Percentiles rank a stretch among this genome's conserved stretches.
Conservation (phyloP, 2,329 filamentous ascomycete genomes). For the Aureobasidium leucospermi region DNA sequence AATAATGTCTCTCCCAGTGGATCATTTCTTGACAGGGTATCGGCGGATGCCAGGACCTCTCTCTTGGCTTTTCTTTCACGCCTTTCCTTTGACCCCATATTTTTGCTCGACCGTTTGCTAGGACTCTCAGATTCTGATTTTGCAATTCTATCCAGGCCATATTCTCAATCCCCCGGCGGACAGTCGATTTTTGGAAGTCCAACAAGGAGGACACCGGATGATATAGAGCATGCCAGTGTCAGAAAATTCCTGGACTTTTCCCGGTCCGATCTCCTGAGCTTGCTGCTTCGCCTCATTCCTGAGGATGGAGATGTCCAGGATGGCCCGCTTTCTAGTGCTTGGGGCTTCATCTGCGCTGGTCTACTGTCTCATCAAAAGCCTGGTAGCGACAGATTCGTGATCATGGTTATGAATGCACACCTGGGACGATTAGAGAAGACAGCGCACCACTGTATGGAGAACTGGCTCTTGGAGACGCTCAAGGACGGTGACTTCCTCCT, state of each 20-base stretch:
- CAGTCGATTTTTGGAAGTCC: slow-evolving; percentile 35
- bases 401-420: slow-evolving; percentile 82
- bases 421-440: slow-evolving; percentile 82
- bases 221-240: slow-evolving; percentile 55
- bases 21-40: slow-evolving; percentile 59
- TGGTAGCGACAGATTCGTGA: slow-evolving; percentile 71
- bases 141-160: slow-evolving; percentile 29
- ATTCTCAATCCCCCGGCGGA: not conserved
- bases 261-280: slow-evolving; percentile 74
- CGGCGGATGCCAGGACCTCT: slow-evolving; percentile 64
- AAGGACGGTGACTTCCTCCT: slow-evolving; percentile 88
- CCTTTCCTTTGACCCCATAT: slow-evolving; percentile 79
- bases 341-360: slow-evolving; percentile 80
- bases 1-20: slow-evolving; percentile 24
- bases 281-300: slow-evolving; percentile 59
- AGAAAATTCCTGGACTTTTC: slow-evolving; percentile 84
- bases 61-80: slow-evolving; percentile 74
- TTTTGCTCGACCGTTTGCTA: slow-evolving; percentile 74
- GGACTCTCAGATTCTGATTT: slow-evolving; percentile 70
- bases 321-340: slow-evolving; percentile 56
- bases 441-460: slow-evolving; percentile 80
- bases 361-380: slow-evolving; percentile 71
- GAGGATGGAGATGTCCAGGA: not conserved
- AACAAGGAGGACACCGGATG: slow-evolving; percentile 42
- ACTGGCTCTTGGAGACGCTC: slow-evolving; percentile 89